Evolutionary conservation across 2,329 filamentous ascomycete genomes (phyloP).

Genomic region (Phaeosphaeriaceae sp.): DNA sequence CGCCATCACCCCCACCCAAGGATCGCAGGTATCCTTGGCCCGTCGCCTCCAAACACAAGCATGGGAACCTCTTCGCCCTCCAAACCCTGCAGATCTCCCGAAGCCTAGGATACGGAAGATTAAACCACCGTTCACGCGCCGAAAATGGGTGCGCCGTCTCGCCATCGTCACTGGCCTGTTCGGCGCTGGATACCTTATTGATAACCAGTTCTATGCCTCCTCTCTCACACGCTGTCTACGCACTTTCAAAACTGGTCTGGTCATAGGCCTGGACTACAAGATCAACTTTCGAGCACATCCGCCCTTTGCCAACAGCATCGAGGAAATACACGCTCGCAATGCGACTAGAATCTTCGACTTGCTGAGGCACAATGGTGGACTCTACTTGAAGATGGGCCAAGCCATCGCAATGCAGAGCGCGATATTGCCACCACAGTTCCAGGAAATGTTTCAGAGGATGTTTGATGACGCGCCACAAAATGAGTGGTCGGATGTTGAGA

Average conservation of each 20-base stretch:
- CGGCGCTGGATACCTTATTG: slow-evolving; percentile 70
- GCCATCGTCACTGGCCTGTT: slow-evolving; percentile 65
- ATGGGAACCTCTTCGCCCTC: slow-evolving; percentile 63
- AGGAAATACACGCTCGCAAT: slow-evolving; percentile 81
- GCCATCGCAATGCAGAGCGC: slow-evolving; percentile 98
- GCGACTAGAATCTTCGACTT: slow-evolving; percentile 83
- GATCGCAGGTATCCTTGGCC: slow-evolving; percentile 20
- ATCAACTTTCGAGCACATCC: slow-evolving; percentile 89
- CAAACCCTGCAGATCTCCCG: slow-evolving; percentile 79
- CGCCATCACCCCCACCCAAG: slow-evolving; percentile 14
- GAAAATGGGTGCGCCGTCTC: slow-evolving; percentile 79
- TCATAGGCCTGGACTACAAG: slow-evolving; percentile 93
- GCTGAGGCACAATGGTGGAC: slow-evolving; percentile 82
- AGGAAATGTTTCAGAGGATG: slow-evolving; percentile 95
- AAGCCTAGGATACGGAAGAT: slow-evolving; percentile 57
- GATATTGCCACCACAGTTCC: slow-evolving; percentile 90
- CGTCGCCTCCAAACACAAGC: slow-evolving; percentile 42
- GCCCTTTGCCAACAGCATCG: slow-evolving; percentile 72
- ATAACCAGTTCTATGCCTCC: slow-evolving; percentile 78
- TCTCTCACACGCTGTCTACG: slow-evolving; percentile 78
- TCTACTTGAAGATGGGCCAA: slow-evolving; percentile 98
- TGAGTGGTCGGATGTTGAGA: slow-evolving; percentile 82
- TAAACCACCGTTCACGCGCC: slow-evolving; percentile 72
- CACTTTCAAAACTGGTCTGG: slow-evolving; percentile 79
- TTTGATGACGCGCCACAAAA: slow-evolving; percentile 98